These are phyloP conservation scores for Wickerhamomyces chaumierensis DNA, from an alignment of 805 yeast species.

Conservation along the genomic window DNA sequence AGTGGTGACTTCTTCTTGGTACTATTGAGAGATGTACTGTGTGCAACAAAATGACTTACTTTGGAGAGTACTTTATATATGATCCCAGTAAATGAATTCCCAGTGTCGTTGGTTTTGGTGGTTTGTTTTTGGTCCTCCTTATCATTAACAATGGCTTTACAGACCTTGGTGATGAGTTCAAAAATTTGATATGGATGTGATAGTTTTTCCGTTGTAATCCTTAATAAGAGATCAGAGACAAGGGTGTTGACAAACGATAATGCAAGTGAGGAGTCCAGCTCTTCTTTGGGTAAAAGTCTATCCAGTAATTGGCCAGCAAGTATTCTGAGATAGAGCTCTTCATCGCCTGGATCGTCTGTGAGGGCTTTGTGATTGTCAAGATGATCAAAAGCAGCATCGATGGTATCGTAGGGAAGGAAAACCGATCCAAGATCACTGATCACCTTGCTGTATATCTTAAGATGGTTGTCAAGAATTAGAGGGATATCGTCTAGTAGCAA, in stretches of 20 bases:
- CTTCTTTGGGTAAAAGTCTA: conserved; percentile 29
- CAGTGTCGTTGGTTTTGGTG: neutral
- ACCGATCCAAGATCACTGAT: conserved; percentile 19
- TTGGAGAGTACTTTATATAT: conserved; percentile 1
- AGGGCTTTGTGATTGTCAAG: conserved; percentile 25
- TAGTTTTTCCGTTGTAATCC: conserved; percentile 30
- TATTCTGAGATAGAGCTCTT: conserved; percentile 22
- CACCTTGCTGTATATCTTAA: conserved; percentile 21
- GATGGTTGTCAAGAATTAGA: conserved; percentile 26
- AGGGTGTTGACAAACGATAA: conserved; percentile 27
- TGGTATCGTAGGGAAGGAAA: conserved; percentile 20
- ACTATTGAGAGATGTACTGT: conserved; percentile 5
- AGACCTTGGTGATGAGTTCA: conserved; percentile 22
- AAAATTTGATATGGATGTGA: conserved; percentile 42
- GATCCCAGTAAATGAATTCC: neutral
- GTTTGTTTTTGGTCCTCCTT: neutral
- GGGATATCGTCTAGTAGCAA: conserved; percentile 36
- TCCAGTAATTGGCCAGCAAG: conserved; percentile 25
- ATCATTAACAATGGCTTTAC: conserved; percentile 5
- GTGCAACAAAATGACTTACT: conserved; percentile 9
- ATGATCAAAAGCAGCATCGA: conserved; percentile 24
- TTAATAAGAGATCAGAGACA: conserved; percentile 30
- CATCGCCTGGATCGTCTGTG: conserved; percentile 16
- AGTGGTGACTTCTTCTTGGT: neutral
- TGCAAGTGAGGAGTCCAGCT: conserved; percentile 27